Base-by-base conservation (phyloP, 2,329 filamentous ascomycete species). In the Camptophora hylomeconis region DNA sequence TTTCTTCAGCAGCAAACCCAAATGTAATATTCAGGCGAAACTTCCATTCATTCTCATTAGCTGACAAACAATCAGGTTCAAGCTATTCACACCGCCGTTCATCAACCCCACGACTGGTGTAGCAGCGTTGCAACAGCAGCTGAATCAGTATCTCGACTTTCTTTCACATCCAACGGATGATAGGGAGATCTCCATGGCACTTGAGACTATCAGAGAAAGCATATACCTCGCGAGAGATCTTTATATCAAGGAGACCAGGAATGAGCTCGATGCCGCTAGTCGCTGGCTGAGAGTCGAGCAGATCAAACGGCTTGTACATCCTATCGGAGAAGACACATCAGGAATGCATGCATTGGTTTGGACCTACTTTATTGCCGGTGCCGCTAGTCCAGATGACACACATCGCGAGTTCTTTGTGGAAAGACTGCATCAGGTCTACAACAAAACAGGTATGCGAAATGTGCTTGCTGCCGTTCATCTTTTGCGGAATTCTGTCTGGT, bases 331-430 rank as follows among this genome's bases (percentile, higher is more conserved):
- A 1, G 30, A 45, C 2, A 48, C 44, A 1, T 45, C 47, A 3
- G 55, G 56, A 2, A 45, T 48, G 0, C 56, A 60, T 21, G 51
- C 54, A 1, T 47, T 60, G 0, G 55, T 59, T 0, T 60, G 57
- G 57, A 44, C 51, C 0, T 59, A 51, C 29, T 60, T 60, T 17
- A 48, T 60, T 2, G 56, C 53, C 1, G 54, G 52, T 0, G 56
- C 55, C 0, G 55, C 58, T 29, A 58, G 56, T 21, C 44, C 44
- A 0, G 38, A 51, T 1, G 47, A 48, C 1, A 44, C 45, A 12
- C 51, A 60, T 27, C 42, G 54, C 2, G 30, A 39, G 0, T 60
- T 57, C 15, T 60, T 60, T 26, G 41, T 42, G 0, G 28, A 38
- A 1, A 38, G 54, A 0, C 31, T 60, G 5, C 33, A 32, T 2